Percentiles rank a stretch among this genome's conserved stretches.
phyloP scores from a whole-genome alignment of 352 stramenopile genomes.

The Phytopythium oedochilum region DNA sequence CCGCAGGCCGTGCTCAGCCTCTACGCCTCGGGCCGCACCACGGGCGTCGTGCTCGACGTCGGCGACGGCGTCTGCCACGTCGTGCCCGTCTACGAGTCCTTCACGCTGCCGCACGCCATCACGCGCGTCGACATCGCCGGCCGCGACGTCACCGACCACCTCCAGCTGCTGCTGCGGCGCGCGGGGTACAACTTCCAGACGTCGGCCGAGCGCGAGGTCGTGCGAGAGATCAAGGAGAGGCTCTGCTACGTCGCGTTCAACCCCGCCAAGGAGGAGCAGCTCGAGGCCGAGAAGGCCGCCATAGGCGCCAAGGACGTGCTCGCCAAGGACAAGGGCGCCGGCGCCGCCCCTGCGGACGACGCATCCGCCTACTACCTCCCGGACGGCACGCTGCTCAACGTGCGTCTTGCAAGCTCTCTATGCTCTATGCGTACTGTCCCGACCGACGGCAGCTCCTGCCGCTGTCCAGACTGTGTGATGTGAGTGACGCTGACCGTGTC shows the following conservation, averaged over 20 bases:
- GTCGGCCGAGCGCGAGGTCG: slow-evolving; percentile 84
- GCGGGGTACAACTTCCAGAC: slow-evolving; percentile 87
- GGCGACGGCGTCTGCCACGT: slow-evolving; percentile 85
- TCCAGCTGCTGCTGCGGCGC: slow-evolving; percentile 72
- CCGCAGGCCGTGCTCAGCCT: slow-evolving; percentile 85
- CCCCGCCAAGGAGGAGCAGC: slow-evolving; percentile 75
- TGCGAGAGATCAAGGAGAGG: slow-evolving; percentile 88
- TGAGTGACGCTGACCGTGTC: too few relatives aligned
- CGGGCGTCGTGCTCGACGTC: slow-evolving; percentile 86
- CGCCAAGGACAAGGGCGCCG: slow-evolving; percentile 35
- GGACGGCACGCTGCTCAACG: slow-evolving; percentile 81
- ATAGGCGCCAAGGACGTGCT: slow-evolving; percentile 48
- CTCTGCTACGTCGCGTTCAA: slow-evolving; percentile 86
- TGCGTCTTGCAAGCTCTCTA: too few relatives aligned
- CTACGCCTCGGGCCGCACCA: slow-evolving; percentile 86
- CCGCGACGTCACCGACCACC: slow-evolving; percentile 76
- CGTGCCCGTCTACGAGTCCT: slow-evolving; percentile 84
- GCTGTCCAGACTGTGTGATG: too few relatives aligned
- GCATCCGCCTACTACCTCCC: slow-evolving; percentile 76
- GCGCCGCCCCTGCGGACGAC: slow-evolving; percentile 29
- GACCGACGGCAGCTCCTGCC: too few relatives aligned
- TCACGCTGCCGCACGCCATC: slow-evolving; percentile 79
- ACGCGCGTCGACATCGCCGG: slow-evolving; percentile 78
- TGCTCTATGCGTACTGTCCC: too few relatives aligned
- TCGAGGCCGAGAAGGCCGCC: slow-evolving; percentile 63